Base-by-base conservation (phyloP, 768 basidiomycete species). In the Collybia sp. region DNA sequence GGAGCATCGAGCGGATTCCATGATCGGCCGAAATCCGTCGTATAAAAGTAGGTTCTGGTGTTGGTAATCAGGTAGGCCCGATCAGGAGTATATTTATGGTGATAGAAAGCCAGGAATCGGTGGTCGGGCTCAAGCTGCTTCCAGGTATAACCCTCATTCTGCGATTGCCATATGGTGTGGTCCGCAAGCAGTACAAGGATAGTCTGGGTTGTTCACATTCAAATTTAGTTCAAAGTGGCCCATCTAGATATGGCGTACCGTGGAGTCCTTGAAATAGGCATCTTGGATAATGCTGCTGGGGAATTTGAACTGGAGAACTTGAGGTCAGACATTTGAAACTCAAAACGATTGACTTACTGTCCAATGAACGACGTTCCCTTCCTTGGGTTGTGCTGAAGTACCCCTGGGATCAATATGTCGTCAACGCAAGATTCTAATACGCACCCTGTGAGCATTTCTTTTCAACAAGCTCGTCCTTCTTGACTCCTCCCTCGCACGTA, bases 71-170 rank as follows among this genome's bases (percentile, higher is more conserved):
- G 82, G 67, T 89, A 98, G 2, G 93, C 95, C 10, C 94, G 87
- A 50, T 90, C 90, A 40, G 73, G 53, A 15, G 79, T 64, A 67
- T 86, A 88, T 30, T 75, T 67, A 70, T 99, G 95, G 69, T 94
- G 88, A 56, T 88, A 88, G 65, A 97, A 87, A 0, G 77, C 82
- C 31, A 96, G 67, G 70, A 97, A 88, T 12, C 72, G 77, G 48
- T 84, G 72, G 1, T 69, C 71, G 0, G 79, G 73, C 58, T 62
- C 67, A 12, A 84, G 73, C 48, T 81, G 83, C 36, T 75, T 73
- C 94, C 95, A 99, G 0, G 83, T 83, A 64, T 91, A 93, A 1
- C 95, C 96, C 64, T 99, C 94, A 59, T 93, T 97, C 56, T 80
- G 82, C 1, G 93, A 96, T 68, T 97, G 93, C 92, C 92, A 98